A percentile compares a stretch with the other conserved stretches of the same genome.
phyloP scores from a whole-genome alignment of 805 yeast genomes.

The Ogataea trehaloabstinens region DNA sequence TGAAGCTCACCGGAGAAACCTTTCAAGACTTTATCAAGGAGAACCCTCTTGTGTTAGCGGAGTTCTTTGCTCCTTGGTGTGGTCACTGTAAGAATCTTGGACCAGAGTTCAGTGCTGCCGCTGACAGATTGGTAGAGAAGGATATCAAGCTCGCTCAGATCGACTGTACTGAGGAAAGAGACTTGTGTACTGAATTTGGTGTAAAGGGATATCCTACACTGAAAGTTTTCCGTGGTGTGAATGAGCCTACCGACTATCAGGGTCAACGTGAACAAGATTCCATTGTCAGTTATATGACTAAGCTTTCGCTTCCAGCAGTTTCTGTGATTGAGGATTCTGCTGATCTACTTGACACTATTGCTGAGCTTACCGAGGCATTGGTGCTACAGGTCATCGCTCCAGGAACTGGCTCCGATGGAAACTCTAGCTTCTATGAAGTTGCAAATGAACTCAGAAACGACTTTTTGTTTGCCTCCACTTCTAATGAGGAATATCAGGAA shows the following conservation, averaged over 20 bases:
- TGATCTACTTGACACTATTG: slow-evolving; percentile 49
- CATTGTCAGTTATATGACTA: slow-evolving; percentile 74
- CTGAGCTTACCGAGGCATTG: slow-evolving; percentile 45
- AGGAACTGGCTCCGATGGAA: slow-evolving; percentile 35
- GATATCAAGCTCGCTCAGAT: slow-evolving; percentile 75
- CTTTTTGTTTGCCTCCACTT: slow-evolving; percentile 55
- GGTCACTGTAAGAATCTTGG: slow-evolving; percentile 91
- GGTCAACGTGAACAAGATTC: slow-evolving; percentile 85
- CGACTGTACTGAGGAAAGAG: slow-evolving; percentile 79
- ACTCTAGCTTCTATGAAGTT: slow-evolving; percentile 56
- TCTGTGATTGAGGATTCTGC: slow-evolving; percentile 44
- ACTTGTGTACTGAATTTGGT: slow-evolving; percentile 63
- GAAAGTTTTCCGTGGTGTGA: slow-evolving; percentile 64
- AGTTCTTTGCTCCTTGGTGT: slow-evolving; percentile 97
- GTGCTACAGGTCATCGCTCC: slow-evolving; percentile 51
- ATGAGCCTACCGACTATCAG: slow-evolving; percentile 59
- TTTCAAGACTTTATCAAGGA: slow-evolving; percentile 64
- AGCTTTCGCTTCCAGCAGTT: slow-evolving; percentile 80
- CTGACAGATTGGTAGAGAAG: slow-evolving; percentile 57
- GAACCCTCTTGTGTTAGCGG: slow-evolving; percentile 80
- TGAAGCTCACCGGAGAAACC: slow-evolving; percentile 64
- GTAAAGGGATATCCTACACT: slow-evolving; percentile 84
- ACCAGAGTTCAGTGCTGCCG: slow-evolving; percentile 76
- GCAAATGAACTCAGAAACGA: slow-evolving; percentile 68
- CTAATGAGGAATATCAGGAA: slow-evolving; percentile 32